Conservation (phyloP, 306 rosid genomes). For the Astragalus membranaceus region DNA sequence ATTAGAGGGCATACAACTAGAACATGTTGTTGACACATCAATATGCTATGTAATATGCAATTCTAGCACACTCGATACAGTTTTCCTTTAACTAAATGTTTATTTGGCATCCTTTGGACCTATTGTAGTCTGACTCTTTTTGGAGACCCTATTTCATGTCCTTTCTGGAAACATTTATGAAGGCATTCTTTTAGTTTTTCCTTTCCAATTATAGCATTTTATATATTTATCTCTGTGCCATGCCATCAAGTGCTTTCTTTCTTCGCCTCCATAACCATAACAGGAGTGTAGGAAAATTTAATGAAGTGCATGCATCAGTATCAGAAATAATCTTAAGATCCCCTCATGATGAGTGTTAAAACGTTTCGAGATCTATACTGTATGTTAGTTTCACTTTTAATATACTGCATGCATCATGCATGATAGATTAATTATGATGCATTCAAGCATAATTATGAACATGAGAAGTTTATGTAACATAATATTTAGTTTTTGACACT, state of each 20-base stretch:
- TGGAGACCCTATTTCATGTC: neutral
- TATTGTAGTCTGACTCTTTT: neutral
- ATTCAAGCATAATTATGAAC: neutral
- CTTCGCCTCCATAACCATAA: neutral
- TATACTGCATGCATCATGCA: neutral
- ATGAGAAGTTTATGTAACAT: neutral
- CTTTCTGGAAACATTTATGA: neutral
- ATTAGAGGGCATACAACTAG: neutral
- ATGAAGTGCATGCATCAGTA: neutral
- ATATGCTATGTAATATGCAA: neutral
- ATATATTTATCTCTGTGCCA: neutral
- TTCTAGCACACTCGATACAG: neutral
- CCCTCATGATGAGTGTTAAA: neutral
- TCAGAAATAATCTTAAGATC: neutral
- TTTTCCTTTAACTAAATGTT: neutral
- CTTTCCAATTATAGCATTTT: neutral
- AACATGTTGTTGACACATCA: neutral
- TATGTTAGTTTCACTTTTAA: too few species aligned
- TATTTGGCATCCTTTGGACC: slow-evolving; percentile 3
- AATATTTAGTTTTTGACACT: neutral
- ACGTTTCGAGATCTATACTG: too few species aligned
- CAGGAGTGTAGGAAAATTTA: neutral
- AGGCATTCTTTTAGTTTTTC: neutral
- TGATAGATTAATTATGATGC: neutral
- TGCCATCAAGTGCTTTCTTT: neutral